Evolutionary conservation across 1,284 basidiomycete species (phyloP), one percentile per base, ranked within the genome.

Genomic region (Exsudoporus floridanus): DNA sequence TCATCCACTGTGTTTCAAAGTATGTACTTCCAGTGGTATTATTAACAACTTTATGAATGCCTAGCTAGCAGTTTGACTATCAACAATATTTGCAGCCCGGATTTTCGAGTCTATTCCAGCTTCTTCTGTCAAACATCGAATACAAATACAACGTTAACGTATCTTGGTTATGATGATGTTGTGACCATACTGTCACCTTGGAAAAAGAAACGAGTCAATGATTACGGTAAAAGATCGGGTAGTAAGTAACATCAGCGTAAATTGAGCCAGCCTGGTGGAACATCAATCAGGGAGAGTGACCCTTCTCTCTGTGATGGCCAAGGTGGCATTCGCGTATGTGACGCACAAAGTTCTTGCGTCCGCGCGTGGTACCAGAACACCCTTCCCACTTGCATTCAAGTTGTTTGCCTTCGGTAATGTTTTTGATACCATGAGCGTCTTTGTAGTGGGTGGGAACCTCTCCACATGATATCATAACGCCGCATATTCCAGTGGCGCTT

Each of bases 361-460:
- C 7, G 10, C 3, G 1, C 3, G 4, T 0, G 16, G 0, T 0
- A n/a, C n/a, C n/a, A n/a, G 1, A 4, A 21, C 51, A 46, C 1
- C 8, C 4, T 1, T 27, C n/a, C 48, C 50, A 52, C 7, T 1
- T n/a, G 7, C 50, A 52, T 0, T 0, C 13, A 8, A 52, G 8
- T 6, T 0, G 1, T 7, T 3, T 0, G 19, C 1, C 2, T 13
- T 34, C 12, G 4, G 2, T 2, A 0, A 27, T 30, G 2, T 7
- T 7, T 7, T 16, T 31, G 9, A 52, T 45, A 2, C 19, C 3
- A 16, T 52, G 50, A 0, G 3, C 3, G 1, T 10, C 0, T 7
- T 16, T 45, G 14, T 9, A 13, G 1, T 52, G 50, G 0, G 1
- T 2, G 0, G 14, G 0, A 9, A 54, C 50, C 1, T 0, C 4